Conservation (phyloP, 306 rosid species). For the Cucumis cinereus region DNA sequence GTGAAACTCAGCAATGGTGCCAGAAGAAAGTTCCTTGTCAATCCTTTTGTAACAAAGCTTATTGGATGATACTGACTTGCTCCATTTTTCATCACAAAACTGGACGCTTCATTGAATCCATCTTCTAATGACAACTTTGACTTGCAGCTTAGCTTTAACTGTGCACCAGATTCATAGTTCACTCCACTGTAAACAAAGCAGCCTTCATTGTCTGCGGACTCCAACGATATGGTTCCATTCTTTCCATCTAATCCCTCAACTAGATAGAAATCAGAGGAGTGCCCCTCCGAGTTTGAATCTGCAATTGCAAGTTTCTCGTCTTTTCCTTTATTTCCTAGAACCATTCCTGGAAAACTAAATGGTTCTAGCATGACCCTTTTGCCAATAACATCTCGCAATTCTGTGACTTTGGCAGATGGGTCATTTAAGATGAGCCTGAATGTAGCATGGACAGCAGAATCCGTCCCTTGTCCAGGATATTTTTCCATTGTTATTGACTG, state of each 20-base stretch:
- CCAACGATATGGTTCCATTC: conserved; percentile 38
- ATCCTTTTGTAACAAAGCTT: conserved; percentile 67
- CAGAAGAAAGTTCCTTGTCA: conserved; percentile 42
- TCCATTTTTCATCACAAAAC: conserved; percentile 41
- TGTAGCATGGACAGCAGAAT: conserved; percentile 33
- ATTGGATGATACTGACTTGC: conserved; percentile 48
- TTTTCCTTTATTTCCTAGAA: conserved; percentile 37
- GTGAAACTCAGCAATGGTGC: conserved; percentile 51
- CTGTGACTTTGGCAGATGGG: conserved; percentile 12
- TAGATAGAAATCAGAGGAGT: conserved; percentile 28
- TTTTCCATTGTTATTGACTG: conserved; percentile 36
- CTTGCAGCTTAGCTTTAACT: conserved; percentile 48
- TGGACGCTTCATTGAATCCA: conserved; percentile 38
- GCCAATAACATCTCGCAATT: conserved; percentile 14
- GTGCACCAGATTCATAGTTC: conserved; percentile 6
- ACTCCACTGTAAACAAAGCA: conserved; percentile 40
- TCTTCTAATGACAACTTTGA: background rate
- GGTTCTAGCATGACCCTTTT: conserved; percentile 53
- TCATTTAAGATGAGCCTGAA: conserved; percentile 46
- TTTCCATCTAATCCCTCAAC: conserved; percentile 57
- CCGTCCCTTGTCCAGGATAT: conserved; percentile 39
- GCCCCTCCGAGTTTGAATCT: conserved; percentile 16
- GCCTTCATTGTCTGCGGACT: conserved; percentile 35
- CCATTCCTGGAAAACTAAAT: conserved; percentile 55
- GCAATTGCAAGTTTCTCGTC: conserved; percentile 27